phyloP scores from a whole-genome alignment of 192 early-diverging fungal genomes.

The Backusella morwellensis region DNA sequence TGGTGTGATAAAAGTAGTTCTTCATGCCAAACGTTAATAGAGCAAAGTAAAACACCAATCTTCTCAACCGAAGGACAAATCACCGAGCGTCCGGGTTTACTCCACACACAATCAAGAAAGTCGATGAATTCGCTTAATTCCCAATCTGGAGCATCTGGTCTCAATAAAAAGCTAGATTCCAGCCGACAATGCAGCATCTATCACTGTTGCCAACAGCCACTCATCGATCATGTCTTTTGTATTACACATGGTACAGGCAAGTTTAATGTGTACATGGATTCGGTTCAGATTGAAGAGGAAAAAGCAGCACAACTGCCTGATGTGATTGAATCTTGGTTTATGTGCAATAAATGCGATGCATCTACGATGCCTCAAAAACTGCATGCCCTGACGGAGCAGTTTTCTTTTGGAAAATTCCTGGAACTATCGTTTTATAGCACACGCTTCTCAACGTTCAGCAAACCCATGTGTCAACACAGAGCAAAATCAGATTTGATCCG shows the following conservation, averaged over 20 bases:
- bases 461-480: slow-evolving; percentile 55
- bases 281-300: slow-evolving; percentile 35
- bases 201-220: slow-evolving; percentile 40
- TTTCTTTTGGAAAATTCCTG: slow-evolving; percentile 94
- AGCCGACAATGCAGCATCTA: not conserved
- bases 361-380: slow-evolving; percentile 62
- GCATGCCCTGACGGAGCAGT: slow-evolving; percentile 72
- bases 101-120: not conserved
- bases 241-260: slow-evolving; percentile 51
- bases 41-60: not conserved
- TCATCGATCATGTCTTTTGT: slow-evolving; percentile 51
- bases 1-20: not conserved
- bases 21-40: slow-evolving; percentile 5
- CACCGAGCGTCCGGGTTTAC: not conserved
- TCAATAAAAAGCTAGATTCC: not conserved
- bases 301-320: slow-evolving; percentile 57
- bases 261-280: slow-evolving; percentile 46
- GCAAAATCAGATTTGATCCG: slow-evolving; percentile 54
- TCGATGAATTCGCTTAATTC: not conserved
- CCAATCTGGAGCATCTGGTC: not conserved
- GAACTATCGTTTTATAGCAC: slow-evolving; percentile 81
- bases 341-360: slow-evolving; percentile 70
- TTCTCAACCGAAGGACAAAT: not conserved
- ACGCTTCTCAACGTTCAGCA: slow-evolving; percentile 44
- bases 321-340: slow-evolving; percentile 78